Evolutionary conservation across 2,329 filamentous ascomycete species (phyloP), one percentile per base, ranked within the genome.

Genomic region (Calonectria ilicicola): DNA sequence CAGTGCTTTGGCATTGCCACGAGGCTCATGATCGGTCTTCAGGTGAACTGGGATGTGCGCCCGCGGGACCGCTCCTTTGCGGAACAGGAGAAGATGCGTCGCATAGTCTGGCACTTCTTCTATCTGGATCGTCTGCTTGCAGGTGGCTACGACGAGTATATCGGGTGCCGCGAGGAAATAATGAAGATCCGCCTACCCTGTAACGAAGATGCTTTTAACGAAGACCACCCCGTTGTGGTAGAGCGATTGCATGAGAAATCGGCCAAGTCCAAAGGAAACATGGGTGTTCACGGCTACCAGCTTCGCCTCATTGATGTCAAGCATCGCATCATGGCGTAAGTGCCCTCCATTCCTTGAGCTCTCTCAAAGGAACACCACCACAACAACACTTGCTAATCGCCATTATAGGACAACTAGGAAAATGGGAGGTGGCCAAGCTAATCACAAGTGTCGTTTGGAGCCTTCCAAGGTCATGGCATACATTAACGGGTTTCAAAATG

Each of bases 121-220:
- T 77, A 83, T 53, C 74, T 85, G 53, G 84, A 86, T 63, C 81
- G 84, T 9, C 73, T 84, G 27, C 79, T 85, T 14, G 83, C 84
- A 1, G 83, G 82, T 2, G 84, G 84, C 1, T 86, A 84, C 56
- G 84, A 85, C 29, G 84, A 85, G 62, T 85, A 86, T 69, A 81
- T 86, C 23, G 79, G 80, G 15, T 83, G 82, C 38, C 80, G 82
- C 14, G 80, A 82, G 7, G 81, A 85, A 17, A 82, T 81, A 38
- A 84, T 85, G 82, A 83, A 82, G 70, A 82, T 86, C 9, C 77
- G 82, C 2, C 72, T 85, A 23, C 84, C 84, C 8, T 84, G 83
- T 65, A 76, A 76, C 19, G 81, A 85, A 66, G 72, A 79, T 2
- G 80, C 81, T 3, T 84, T 84, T 56, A 78, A 78, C 21, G 80